phyloP scores from a whole-genome alignment of 1,284 basidiomycete species.

The Trametes sp. region DNA sequence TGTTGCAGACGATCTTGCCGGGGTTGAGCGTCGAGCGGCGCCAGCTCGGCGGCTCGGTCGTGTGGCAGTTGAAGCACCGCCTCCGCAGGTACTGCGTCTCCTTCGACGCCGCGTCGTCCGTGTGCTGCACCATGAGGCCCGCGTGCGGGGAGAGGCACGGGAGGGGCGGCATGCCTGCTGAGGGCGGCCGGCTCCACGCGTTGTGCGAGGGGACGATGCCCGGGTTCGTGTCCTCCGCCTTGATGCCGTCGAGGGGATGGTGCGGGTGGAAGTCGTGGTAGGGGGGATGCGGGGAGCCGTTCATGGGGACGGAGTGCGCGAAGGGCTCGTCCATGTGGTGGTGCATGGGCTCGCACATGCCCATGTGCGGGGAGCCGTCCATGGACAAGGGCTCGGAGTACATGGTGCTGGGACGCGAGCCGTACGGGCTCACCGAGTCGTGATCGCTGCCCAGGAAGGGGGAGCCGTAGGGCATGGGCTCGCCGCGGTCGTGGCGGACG shows the following conservation, averaged over 20 bases:
- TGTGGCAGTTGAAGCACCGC: conserved; percentile 88
- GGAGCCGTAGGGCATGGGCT: conserved; percentile 47
- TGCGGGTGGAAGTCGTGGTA: conserved; percentile 50
- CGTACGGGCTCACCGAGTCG: conserved; percentile 45
- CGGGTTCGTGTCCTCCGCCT: conserved; percentile 65
- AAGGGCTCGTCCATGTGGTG: conserved; percentile 46
- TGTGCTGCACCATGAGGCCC: conserved; percentile 79
- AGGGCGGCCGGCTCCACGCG: conserved; percentile 49
- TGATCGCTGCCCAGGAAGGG: conserved; percentile 45
- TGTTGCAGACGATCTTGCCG: conserved; percentile 90
- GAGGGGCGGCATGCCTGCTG: conserved; percentile 46
- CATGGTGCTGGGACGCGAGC: conserved; percentile 47
- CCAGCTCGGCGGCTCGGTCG: conserved; percentile 87
- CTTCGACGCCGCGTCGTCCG: conserved; percentile 85
- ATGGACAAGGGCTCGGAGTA: conserved; percentile 51
- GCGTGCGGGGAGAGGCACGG: conserved; percentile 61
- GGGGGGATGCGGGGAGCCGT: conserved; percentile 54
- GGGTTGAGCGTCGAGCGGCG: conserved; percentile 85
- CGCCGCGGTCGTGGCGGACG: conserved; percentile 68
- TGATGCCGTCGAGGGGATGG: conserved; percentile 58
- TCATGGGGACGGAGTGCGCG: conserved; percentile 45
- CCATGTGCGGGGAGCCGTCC: conserved; percentile 53
- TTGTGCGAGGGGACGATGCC: conserved; percentile 69
- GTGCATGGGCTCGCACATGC: conserved; percentile 41
- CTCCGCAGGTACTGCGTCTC: conserved; percentile 87